Evolutionary conservation across 768 basidiomycete genomes (phyloP), one percentile per base, ranked within the genome.

Genomic region (Panaeolus cyanescens): DNA sequence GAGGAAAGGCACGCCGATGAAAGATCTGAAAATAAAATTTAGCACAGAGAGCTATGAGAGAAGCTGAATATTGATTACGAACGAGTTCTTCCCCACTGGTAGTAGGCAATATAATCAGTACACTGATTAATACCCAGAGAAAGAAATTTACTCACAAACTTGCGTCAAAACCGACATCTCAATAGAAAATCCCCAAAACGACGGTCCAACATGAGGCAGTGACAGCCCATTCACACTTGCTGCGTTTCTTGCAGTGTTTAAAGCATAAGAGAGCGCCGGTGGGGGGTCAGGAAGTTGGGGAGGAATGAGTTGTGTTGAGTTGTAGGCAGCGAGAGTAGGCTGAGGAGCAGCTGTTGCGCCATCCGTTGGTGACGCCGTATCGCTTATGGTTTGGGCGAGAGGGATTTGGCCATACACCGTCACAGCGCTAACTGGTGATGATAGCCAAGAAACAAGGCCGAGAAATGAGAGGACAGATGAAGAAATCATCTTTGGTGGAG

Each of bases 111-210:
- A 69, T 81, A 79, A 61, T 82, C 80, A 88, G 82, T 82, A 85
- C 72, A 86, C 75, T 70, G 86, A 85, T 37, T 86, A 75, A 1
- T 77, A 80, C n/a, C 60, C 85, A 86, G 0, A 85, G 85, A 40
- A 85, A 63, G 53, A 78, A 50, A 77, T 71, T 62, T 39, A 82
- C 73, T 68, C 70, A 90, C 89, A 72, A 64, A 90, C 79, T 75
- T 85, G 84, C 59, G 83, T 83, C 5, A 86, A 80, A 7, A 92
- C 85, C 50, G 89, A 90, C 78, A 91, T 81, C 72, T 93, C 91
- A 39, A 93, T 82, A 3, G 87, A 90, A 69, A 92, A 91, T 4
- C 89, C 90, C 59, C 19, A 70, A 60, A 81, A 81, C 4, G 71
- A 67, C 37, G 45, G 45, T 7, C 70, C 68, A 7, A 62, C 62